These are phyloP conservation scores for Jatropha curcas DNA, from an alignment of 345 rosid species.

Conservation along the genomic window DNA sequence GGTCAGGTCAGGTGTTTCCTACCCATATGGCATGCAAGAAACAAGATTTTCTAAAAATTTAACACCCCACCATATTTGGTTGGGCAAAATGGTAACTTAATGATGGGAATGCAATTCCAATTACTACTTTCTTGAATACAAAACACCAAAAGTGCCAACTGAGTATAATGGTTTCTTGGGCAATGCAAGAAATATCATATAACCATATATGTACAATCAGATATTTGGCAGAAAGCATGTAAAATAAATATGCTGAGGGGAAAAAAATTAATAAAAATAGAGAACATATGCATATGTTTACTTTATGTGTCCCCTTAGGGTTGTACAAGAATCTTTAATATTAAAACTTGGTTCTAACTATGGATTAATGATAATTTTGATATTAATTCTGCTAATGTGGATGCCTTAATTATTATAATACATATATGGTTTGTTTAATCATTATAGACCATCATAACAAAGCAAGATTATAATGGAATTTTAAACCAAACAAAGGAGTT, in stretches of 20 bases:
- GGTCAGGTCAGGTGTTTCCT: background rate
- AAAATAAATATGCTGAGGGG: background rate
- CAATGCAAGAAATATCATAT: background rate
- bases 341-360: too few species aligned
- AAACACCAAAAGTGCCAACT: background rate
- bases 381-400: too few species aligned
- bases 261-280: background rate
- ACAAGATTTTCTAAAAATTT: background rate
- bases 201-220: background rate
- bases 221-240: constrained; percentile 4
- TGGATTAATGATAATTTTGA: too few species aligned
- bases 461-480: too few species aligned
- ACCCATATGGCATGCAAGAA: background rate
- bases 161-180: constrained; percentile 1
- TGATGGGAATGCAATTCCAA: background rate
- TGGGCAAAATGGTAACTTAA: background rate
- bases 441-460: too few species aligned
- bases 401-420: too few species aligned
- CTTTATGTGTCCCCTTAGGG: background rate
- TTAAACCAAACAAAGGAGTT: too few species aligned
- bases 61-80: background rate
- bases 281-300: background rate
- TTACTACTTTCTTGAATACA: background rate
- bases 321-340: too few species aligned
- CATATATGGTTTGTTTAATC: too few species aligned